These are phyloP conservation scores for Meyerozyma sp. DNA, from an alignment of 1,139 yeast genomes.

Conservation along the genomic window DNA sequence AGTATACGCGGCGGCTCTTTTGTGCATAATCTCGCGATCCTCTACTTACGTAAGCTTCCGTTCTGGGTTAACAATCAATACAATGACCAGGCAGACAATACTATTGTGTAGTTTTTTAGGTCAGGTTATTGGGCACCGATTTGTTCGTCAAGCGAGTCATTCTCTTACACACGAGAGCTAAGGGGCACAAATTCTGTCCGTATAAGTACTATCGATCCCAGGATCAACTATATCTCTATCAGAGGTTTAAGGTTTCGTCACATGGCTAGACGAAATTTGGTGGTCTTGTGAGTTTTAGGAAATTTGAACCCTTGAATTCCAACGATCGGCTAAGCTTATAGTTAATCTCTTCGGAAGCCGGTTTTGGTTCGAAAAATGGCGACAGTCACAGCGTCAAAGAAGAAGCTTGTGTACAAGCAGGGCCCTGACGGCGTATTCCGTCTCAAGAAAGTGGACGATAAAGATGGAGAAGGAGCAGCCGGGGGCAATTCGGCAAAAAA, in stretches of 20 bases:
- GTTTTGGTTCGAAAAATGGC: neutral
- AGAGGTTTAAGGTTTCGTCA: neutral
- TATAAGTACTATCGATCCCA: neutral
- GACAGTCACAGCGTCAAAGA: conserved; percentile 7
- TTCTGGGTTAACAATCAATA: neutral
- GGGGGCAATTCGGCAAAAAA: conserved; percentile 1
- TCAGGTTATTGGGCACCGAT: neutral
- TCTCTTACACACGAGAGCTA: neutral
- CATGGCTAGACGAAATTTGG: neutral
- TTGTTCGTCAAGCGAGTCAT: neutral
- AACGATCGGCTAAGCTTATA: neutral
- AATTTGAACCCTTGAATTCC: neutral
- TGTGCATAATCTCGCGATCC: neutral
- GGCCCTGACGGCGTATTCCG: conserved; percentile 41
- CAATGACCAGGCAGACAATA: neutral
- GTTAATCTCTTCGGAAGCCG: neutral
- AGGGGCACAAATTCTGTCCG: neutral
- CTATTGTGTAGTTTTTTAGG: neutral
- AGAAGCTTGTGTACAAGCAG: conserved; percentile 34
- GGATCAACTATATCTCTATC: neutral
- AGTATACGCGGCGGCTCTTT: neutral
- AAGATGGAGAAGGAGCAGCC: conserved; percentile 3
- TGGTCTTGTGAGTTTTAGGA: too few relatives aligned
- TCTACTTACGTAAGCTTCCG: neutral
- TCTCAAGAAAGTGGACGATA: conserved; percentile 22